phyloP scores from a whole-genome alignment of 257 asterid species.

The Voacanga thouarsii region DNA sequence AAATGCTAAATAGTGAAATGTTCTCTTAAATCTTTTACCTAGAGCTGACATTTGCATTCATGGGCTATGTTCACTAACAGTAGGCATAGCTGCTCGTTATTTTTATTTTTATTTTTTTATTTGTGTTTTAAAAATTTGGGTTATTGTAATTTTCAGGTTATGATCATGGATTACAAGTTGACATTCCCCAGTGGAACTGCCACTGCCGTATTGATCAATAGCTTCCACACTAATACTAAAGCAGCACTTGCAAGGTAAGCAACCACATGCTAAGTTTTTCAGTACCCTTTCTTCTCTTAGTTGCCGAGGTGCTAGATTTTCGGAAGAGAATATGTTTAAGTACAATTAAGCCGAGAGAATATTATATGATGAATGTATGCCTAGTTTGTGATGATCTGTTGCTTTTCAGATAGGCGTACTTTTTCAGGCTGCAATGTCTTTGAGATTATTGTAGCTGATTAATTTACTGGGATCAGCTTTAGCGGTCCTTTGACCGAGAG shows the following conservation, averaged over 20 bases:
- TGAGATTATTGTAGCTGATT: neutral
- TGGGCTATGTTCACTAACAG: neutral
- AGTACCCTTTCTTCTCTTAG: constrained; percentile 4
- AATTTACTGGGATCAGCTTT: neutral
- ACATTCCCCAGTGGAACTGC: constrained; percentile 99
- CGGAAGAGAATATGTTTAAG: neutral
- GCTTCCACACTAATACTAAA: constrained; percentile 90
- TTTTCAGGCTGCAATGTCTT: neutral
- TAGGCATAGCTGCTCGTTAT: neutral
- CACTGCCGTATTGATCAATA: constrained; percentile 92
- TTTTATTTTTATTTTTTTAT: too few relatives aligned
- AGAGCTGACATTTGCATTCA: neutral
- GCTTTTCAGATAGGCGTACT: neutral
- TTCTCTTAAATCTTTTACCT: neutral
- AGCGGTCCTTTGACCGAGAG: neutral
- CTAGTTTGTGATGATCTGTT: neutral
- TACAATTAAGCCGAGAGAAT: neutral
- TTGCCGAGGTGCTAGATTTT: constrained; percentile 9
- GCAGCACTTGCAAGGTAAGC: constrained; percentile 91
- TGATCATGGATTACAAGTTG: constrained; percentile 83
- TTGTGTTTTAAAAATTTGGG: neutral
- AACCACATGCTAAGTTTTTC: neutral
- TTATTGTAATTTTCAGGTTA: constrained; percentile 46
- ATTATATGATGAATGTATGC: neutral
- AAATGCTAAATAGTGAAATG: too few relatives aligned